phyloP scores from a whole-genome alignment of 108 stramenopile genomes.

The Cyclotella cryptica region DNA sequence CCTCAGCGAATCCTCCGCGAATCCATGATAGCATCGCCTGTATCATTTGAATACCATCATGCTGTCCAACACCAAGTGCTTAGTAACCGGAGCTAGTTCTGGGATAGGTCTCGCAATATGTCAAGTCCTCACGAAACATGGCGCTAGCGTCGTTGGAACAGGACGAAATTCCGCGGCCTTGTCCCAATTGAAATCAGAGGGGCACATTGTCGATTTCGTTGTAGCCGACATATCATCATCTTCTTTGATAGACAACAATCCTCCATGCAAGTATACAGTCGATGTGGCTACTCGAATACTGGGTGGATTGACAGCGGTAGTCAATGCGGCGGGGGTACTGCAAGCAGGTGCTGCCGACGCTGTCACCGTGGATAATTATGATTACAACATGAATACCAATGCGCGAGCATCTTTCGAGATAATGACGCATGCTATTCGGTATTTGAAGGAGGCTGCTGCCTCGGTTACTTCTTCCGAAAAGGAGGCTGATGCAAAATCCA shows the following conservation, averaged over 20 bases:
- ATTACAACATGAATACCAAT: slow-evolving; percentile 63
- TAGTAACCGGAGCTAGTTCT: slow-evolving; percentile 69
- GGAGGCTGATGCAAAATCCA: neutral
- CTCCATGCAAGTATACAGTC: slow-evolving; percentile 52
- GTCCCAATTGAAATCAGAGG: slow-evolving; percentile 36
- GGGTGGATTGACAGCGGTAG: slow-evolving; percentile 52
- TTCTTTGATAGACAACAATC: neutral
- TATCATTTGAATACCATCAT: neutral
- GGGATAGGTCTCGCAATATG: slow-evolving; percentile 65
- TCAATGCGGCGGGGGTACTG: slow-evolving; percentile 67
- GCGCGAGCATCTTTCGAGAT: slow-evolving; percentile 70
- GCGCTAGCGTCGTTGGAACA: slow-evolving; percentile 59
- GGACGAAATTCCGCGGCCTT: slow-evolving; percentile 54
- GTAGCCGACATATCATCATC: slow-evolving; percentile 55
- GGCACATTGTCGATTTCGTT: slow-evolving; percentile 48
- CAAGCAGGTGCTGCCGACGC: slow-evolving; percentile 59
- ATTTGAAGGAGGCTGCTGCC: slow-evolving; percentile 43
- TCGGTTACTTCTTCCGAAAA: neutral
- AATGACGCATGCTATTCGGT: slow-evolving; percentile 64
- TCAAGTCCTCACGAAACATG: slow-evolving; percentile 44
- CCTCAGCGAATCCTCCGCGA: too few relatives aligned
- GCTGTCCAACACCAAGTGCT: slow-evolving; percentile 28
- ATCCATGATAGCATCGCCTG: too few relatives aligned
- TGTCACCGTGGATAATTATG: slow-evolving; percentile 54
- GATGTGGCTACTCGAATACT: slow-evolving; percentile 48